Evolutionary conservation across 371 early-diverging fungal genomes (phyloP), one percentile per base, ranked within the genome.

Genomic region (Mucor indicus): DNA sequence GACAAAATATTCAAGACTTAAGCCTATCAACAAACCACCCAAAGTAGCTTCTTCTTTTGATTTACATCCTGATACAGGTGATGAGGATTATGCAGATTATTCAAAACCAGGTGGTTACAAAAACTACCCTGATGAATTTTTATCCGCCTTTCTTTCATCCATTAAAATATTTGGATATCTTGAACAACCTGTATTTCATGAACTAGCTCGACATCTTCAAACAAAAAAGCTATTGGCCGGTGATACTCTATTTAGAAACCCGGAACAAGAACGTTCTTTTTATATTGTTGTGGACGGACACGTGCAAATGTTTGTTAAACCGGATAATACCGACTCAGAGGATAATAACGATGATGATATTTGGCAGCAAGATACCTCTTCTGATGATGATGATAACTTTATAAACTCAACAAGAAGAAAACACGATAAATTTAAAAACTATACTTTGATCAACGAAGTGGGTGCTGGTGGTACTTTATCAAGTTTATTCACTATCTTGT

Each of bases 111-210:
- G 60, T 1, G 41, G 58, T 3, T 57, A 67, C 38, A 70, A 69
- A 23, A 67, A 72, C 37, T 91, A 90, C 53, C 89, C 92, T 1
- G 90, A 89, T 52, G 91, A 91, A 54, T 89, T 92, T 49, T 64
- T 92, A 43, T 84, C 85, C 35, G 89, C 88, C 1, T 92, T 95
- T 55, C 73, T 95, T 43, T 80, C 85, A 1, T 83, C 85, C 12
- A 96, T 96, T 68, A 94, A 94, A 63, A 90, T 96, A n/a, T 97
- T 98, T 80, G 96, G 96, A 1, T 96, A 95, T 60, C 75, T 98
- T 27, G 98, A 98, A 50, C 83, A 91, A 55, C 93, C 93, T 5
- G 96, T 98, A 33, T 95, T 98, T 67, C 91, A 92, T 69, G 96
- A 98, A 62, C 77, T 98, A 27, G 89, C 93, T 4, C 72, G 93